Evolutionary conservation across 148 eudicot species (phyloP).

Genomic region (Cornus kousa): DNA sequence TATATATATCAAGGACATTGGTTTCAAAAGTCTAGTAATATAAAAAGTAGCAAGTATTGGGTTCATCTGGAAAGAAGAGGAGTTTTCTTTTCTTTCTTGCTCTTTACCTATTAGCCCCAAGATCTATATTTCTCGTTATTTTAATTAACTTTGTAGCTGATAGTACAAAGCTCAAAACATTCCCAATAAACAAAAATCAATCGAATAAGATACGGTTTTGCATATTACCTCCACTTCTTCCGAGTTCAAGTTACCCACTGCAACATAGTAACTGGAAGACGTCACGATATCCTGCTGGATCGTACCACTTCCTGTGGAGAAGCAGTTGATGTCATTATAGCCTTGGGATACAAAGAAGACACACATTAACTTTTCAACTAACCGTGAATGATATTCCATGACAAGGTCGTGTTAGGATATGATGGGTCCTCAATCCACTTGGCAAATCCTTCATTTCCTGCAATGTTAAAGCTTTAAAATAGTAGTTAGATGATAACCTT

Average conservation of each 20-base stretch:
- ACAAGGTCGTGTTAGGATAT: conserved; percentile 56
- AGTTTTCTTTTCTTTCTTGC: no score
- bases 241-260: conserved; percentile 65
- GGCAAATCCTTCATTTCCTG: conserved; percentile 67
- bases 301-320: conserved; percentile 60
- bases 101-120: no score
- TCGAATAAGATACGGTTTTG: conserved; percentile 4
- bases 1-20: neutral
- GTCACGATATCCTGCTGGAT: conserved; percentile 47
- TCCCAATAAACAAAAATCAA: neutral
- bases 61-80: no score
- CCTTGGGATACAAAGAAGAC: neutral
- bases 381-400: conserved; percentile 75
- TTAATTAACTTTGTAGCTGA: neutral
- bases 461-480: conserved; percentile 7
- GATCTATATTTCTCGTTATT: neutral
- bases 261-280: conserved; percentile 68
- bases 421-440: conserved; percentile 78
- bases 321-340: conserved; percentile 1
- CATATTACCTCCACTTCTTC: conserved; percentile 50
- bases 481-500: neutral
- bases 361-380: conserved; percentile 16
- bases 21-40: neutral
- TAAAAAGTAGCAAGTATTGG: neutral
- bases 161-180: neutral